These are phyloP conservation scores for Cubamyces lactineus DNA, from an alignment of 768 basidiomycete genomes.

Conservation along the genomic window DNA sequence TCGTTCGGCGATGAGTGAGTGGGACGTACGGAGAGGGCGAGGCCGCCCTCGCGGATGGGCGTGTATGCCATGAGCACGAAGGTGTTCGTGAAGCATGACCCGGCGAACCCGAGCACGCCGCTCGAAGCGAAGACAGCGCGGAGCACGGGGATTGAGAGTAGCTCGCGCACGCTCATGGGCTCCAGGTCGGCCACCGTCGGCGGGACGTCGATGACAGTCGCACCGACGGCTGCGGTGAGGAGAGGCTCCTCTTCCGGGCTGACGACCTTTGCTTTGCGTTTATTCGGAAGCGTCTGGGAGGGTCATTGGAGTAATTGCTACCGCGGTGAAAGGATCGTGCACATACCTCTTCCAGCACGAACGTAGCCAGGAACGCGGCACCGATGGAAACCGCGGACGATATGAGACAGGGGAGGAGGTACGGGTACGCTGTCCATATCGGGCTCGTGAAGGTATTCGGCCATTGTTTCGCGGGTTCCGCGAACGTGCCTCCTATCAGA, in stretches of 20 bases:
- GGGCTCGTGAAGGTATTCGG: slow-evolving; percentile 45
- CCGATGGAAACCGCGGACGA: slow-evolving; percentile 45
- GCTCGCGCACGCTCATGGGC: slow-evolving; percentile 32
- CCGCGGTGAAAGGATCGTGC: not conserved
- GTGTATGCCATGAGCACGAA: slow-evolving; percentile 72
- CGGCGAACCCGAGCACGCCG: slow-evolving; percentile 54
- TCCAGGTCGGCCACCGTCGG: slow-evolving; percentile 11
- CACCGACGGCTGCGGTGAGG: not conserved
- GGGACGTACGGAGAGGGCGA: slow-evolving; percentile 62
- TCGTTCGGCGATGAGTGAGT: not conserved
- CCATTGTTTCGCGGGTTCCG: slow-evolving; percentile 52
- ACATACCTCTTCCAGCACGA: slow-evolving; percentile 58
- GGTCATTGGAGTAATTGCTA: not conserved
- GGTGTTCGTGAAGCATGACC: slow-evolving; percentile 61
- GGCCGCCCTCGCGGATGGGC: slow-evolving; percentile 57
- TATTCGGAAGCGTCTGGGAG: slow-evolving; percentile 30
- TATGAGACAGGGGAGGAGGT: slow-evolving; percentile 62
- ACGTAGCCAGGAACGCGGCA: slow-evolving; percentile 46
- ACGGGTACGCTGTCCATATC: slow-evolving; percentile 56
- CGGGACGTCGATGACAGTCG: slow-evolving; percentile 9
- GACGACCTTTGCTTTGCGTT: slow-evolving; percentile 13
- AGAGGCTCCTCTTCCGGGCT: slow-evolving; percentile 14
- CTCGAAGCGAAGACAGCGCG: slow-evolving; percentile 55
- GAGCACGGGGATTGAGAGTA: slow-evolving; percentile 56
- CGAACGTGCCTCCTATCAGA: slow-evolving; percentile 62